phyloP scores from a whole-genome alignment of 768 basidiomycete genomes.

The Amanita pallidorosea region DNA sequence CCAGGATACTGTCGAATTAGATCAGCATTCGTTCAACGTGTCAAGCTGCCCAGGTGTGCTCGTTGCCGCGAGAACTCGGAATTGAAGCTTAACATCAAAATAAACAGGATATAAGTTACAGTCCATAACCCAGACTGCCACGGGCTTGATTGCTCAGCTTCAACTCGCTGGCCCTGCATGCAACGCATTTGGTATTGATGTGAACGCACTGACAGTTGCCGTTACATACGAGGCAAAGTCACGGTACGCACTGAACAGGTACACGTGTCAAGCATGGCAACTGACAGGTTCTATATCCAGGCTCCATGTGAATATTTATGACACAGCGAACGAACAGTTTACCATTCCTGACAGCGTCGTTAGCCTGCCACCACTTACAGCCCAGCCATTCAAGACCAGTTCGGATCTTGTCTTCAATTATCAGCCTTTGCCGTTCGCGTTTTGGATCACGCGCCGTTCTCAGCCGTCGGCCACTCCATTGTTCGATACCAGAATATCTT shows the following conservation, averaged over 20 bases:
- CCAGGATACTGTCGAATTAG: not conserved
- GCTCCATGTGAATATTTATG: constrained; percentile 59
- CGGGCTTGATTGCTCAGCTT: constrained; percentile 45
- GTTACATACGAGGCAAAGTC: constrained; percentile 54
- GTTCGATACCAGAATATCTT: constrained; percentile 60
- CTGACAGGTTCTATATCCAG: constrained; percentile 18
- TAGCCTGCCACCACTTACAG: constrained; percentile 27
- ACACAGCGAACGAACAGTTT: constrained; percentile 52
- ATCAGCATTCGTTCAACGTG: not conserved
- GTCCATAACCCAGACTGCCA: constrained; percentile 28
- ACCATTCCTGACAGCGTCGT: constrained; percentile 47
- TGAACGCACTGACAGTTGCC: constrained; percentile 47
- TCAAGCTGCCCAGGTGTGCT: constrained; percentile 6
- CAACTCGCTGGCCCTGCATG: constrained; percentile 46
- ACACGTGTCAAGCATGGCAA: not conserved
- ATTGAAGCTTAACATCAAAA: not conserved
- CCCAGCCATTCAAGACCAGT: constrained; percentile 19
- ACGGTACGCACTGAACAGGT: constrained; percentile 21
- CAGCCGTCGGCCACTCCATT: constrained; percentile 42
- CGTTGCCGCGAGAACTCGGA: not conserved
- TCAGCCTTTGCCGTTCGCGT: constrained; percentile 54
- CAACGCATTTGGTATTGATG: constrained; percentile 54
- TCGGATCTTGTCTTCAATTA: constrained; percentile 68
- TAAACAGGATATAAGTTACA: constrained; percentile 43
- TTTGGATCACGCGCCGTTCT: constrained; percentile 69